Evolutionary conservation across 2,329 filamentous ascomycete genomes (phyloP).

Genomic region (Botrytis pseudocinerea): DNA sequence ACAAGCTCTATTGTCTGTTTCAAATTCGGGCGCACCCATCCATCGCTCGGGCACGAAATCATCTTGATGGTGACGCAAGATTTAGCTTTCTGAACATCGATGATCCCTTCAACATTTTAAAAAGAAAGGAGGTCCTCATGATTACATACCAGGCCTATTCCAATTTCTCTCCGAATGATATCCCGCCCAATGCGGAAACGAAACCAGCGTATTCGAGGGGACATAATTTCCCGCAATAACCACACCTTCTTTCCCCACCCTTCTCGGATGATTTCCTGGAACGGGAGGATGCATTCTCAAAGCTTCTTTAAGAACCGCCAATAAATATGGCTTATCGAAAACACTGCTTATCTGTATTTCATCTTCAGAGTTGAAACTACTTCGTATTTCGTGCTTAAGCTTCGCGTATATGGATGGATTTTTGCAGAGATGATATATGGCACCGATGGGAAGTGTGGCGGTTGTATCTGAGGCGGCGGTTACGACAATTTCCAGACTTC

Average conservation of each 20-base stretch:
- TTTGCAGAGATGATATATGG: constrained; percentile 2
- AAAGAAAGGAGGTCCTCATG: neutral
- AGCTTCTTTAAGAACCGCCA: neutral
- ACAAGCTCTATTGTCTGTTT: neutral
- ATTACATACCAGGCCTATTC: neutral
- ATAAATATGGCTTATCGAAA: neutral
- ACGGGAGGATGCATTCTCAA: neutral
- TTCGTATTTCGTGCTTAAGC: neutral
- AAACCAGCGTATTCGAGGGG: neutral
- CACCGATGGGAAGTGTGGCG: neutral
- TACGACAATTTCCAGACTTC: neutral
- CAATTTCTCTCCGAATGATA: constrained; percentile 2
- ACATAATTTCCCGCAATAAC: neutral
- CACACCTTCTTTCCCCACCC: neutral
- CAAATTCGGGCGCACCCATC: constrained; percentile 44
- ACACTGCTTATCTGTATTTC: neutral
- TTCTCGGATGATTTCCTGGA: neutral
- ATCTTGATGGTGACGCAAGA: constrained; percentile 32
- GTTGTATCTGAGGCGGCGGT: neutral
- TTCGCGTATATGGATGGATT: neutral
- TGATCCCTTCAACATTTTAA: too few species aligned
- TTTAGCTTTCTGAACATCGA: neutral
- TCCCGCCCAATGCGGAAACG: neutral
- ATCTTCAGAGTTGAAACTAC: neutral
- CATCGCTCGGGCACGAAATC: constrained; percentile 53